Percentiles rank a stretch among this genome's conserved stretches.
Conservation (phyloP, 2,329 filamentous ascomycete genomes). For the Leptographium galeiforme region DNA sequence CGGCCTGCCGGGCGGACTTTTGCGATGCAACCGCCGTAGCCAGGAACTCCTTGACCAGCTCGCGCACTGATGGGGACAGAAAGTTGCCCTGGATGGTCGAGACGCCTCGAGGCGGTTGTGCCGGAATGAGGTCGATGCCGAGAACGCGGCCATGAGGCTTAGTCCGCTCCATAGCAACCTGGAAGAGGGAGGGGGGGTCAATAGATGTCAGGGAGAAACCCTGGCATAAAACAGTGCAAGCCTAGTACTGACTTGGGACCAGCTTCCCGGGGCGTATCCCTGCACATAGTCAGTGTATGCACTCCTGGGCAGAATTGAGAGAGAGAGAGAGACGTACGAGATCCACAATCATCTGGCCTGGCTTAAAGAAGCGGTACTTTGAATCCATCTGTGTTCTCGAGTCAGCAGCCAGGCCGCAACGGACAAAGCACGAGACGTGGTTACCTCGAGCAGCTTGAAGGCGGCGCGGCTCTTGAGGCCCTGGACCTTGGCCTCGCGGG, state of each 20-base stretch:
- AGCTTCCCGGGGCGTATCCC: conserved; percentile 66
- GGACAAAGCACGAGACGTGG: background rate
- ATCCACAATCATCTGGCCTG: conserved; percentile 78
- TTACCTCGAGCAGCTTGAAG: conserved; percentile 79
- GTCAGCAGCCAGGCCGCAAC: background rate
- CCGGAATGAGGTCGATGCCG: conserved; percentile 88
- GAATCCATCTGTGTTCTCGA: conserved; percentile 53
- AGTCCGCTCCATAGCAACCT: conserved; percentile 74
- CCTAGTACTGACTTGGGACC: conserved; percentile 43
- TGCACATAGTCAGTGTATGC: conserved; percentile 16
- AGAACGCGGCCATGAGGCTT: conserved; percentile 66
- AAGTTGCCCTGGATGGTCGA: conserved; percentile 94
- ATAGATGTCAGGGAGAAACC: background rate
- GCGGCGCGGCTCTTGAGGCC: conserved; percentile 82
- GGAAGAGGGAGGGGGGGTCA: conserved; percentile 1
- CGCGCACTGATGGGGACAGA: conserved; percentile 58
- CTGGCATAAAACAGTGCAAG: background rate
- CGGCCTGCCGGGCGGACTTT: background rate
- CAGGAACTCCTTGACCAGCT: conserved; percentile 65
- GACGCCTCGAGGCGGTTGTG: conserved; percentile 81
- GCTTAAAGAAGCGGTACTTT: conserved; percentile 65
- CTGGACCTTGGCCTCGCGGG: conserved; percentile 61
- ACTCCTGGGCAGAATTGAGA: background rate
- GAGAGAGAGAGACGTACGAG: conserved; percentile 42
- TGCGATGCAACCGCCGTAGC: conserved; percentile 13